Base-by-base conservation (phyloP, 768 basidiomycete species). In the Boletus rufocinnamomeus region DNA sequence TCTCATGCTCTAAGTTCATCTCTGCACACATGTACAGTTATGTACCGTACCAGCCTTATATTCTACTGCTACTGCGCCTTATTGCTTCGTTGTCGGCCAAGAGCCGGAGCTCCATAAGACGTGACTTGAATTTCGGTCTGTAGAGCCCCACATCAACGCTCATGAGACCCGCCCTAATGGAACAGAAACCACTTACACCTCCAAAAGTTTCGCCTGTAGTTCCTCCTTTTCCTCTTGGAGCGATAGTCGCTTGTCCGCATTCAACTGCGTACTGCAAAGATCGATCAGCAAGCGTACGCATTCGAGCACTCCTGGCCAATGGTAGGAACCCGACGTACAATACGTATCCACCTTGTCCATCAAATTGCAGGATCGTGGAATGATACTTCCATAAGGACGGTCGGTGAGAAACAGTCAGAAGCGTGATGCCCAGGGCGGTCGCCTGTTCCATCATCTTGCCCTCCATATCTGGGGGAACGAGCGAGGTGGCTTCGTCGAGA, bases 381-480 rank as follows among this genome's bases (percentile, higher is more conserved):
- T 96, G 94, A 69, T 95, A 93, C 70, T 89, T 88, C 93, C 95
- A 98, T 60, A 98, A 72, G 30, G 92, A 94, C 23, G 95, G 92
- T 10, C 95, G 86, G 76, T 98, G 95, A 38, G 94, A 96, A 34
- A 98, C 95, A 1, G 95, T 98, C 62, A 98, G 75, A 27, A 98
- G 81, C 0, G 95, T 98, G 66, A 98, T 98, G 2, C 89, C 91
- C 28, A 97, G 79, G 52, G 81, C 77, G 0, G 91, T 90, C 2
- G 95, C 95, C 65, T 91, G 84, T 69, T 93, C 91, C 87, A 96
- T 98, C 93, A 98, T 95, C 74, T 82, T 77, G 51, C 89, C 93
- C 75, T 98, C 96, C 72, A 95, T 87, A 52, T 95, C 93, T 6
- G 88, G 83, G 4, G 95, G 95, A 9, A 99, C 95, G 4, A 95